Base-by-base conservation (phyloP, 305 asterid species). In the Plantago rigida region DNA sequence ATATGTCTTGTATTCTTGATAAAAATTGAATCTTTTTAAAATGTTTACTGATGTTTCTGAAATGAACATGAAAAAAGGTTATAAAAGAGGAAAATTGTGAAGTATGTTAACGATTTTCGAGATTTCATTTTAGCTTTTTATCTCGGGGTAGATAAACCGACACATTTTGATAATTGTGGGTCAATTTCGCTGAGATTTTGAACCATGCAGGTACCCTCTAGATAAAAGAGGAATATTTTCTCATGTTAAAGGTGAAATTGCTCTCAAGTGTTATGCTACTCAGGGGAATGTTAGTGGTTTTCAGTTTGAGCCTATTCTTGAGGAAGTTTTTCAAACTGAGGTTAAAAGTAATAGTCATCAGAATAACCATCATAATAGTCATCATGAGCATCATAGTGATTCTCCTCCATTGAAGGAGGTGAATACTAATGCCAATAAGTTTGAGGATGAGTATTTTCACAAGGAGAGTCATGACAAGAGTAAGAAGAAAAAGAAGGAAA, bases 151-250 rank as follows among this genome's bases (percentile, higher is more conserved):
- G 45, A 39, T 6, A 36, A 39, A 39, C 11, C 8, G 9, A 39
- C 11, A 39, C 0, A 0, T 39, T 39, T 39, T 39, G 10, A 39
- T 7, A 2, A 39, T 39, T 7, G 1, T 8, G 11, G 8, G 11
- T 39, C 2, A 39, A 8, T 39, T 39, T 39, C 0, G 45, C 45
- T 39, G 45, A 39, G 45, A 39, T 39, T 39, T 39, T 39, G 11
- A 39, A 39, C 45, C 45, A 39, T 39, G 45, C 69, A 68, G 90
- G 26, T 92, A 83, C 74, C 99, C 99, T 22, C 95, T 92, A 55
- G 99, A 92, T 54, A 92, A 92, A 79, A 78, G 95, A 59, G 96
- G 97, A 4, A 42, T 83, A 1, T 86, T 89, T 71, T 89, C 97
- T 3, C 85, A 85, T 63, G 82, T 92, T 0, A 88, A 77, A 39